Conservation (phyloP, 2,329 filamentous ascomycete genomes). For the Chaetomium sp. region DNA sequence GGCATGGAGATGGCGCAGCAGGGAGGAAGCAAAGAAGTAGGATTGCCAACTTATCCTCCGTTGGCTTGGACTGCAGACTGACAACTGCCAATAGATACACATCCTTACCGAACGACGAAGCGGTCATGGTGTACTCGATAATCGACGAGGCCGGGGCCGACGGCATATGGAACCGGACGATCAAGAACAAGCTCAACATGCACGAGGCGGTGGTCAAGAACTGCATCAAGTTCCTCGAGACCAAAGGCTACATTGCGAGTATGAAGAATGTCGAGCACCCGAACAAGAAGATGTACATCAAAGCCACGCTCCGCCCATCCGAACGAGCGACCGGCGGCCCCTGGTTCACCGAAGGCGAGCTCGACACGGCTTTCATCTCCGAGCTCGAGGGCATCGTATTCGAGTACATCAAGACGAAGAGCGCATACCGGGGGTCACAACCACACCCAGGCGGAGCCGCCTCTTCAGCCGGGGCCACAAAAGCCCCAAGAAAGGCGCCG, state of each 20-base stretch:
- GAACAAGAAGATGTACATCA: constrained; percentile 94
- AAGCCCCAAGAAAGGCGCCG: constrained; percentile 56
- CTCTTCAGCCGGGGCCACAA: constrained; percentile 38
- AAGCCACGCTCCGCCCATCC: constrained; percentile 78
- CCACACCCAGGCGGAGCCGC: constrained; percentile 24
- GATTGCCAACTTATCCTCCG: constrained; percentile 24
- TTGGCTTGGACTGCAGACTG: background rate
- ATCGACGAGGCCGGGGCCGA: constrained; percentile 84
- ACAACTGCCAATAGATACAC: constrained; percentile 52
- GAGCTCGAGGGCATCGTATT: constrained; percentile 73
- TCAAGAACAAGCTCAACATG: constrained; percentile 78
- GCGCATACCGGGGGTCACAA: constrained; percentile 62
- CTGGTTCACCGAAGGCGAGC: constrained; percentile 89
- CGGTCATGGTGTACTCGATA: constrained; percentile 80
- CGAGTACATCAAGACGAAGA: constrained; percentile 69
- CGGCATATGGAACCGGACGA: constrained; percentile 87
- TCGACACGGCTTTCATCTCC: constrained; percentile 87
- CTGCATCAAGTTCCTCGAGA: constrained; percentile 80
- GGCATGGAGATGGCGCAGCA: constrained; percentile 61
- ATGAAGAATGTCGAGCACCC: constrained; percentile 92
- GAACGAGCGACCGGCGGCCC: constrained; percentile 91
- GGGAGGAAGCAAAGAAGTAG: constrained; percentile 65
- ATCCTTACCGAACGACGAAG: constrained; percentile 68
- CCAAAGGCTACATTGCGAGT: constrained; percentile 78
- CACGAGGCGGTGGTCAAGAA: constrained; percentile 82